Evolutionary conservation across 148 eudicot genomes (phyloP).

Genomic region (Spergularia marina): DNA sequence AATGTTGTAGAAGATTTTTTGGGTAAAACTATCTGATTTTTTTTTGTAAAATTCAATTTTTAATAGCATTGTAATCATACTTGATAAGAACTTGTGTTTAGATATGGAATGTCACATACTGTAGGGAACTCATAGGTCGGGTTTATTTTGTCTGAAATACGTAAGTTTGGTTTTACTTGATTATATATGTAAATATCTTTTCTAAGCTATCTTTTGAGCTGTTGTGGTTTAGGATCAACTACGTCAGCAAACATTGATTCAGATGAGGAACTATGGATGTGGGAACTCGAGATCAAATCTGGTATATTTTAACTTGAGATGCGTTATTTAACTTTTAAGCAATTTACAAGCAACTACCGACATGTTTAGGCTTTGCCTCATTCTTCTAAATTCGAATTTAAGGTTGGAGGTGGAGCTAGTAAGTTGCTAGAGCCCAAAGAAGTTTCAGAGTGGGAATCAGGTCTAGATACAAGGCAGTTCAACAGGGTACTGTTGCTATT

Average conservation of each 20-base stretch:
- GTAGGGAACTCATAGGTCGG: not conserved
- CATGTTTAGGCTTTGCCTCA: not conserved
- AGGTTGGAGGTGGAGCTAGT: slow-evolving; percentile 2
- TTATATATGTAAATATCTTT: too few relatives aligned
- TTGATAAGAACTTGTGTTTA: not conserved
- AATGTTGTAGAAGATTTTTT: not conserved
- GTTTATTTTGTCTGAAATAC: not conserved
- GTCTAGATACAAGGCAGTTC: slow-evolving; percentile 5
- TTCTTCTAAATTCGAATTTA: not conserved
- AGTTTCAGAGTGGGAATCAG: not conserved
- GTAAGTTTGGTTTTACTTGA: too few relatives aligned
- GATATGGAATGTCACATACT: not conserved
- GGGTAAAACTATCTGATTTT: not conserved
- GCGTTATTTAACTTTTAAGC: not conserved
- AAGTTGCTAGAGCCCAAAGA: not conserved
- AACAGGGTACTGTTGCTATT: slow-evolving; percentile 15
- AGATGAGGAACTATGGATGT: slow-evolving; percentile 11
- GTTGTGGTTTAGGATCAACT: slow-evolving; percentile 24
- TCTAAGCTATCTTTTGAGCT: not conserved
- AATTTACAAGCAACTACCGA: slow-evolving; percentile 1
- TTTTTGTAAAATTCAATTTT: not conserved
- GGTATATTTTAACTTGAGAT: slow-evolving; percentile 20
- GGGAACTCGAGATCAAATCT: slow-evolving; percentile 11
- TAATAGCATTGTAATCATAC: not conserved
- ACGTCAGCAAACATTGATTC: slow-evolving; percentile 17